Percentiles rank a stretch among this genome's conserved stretches.
Evolutionary conservation across 2,329 filamentous ascomycete genomes (phyloP).

Genomic region (Trichoderma hamatum): DNA sequence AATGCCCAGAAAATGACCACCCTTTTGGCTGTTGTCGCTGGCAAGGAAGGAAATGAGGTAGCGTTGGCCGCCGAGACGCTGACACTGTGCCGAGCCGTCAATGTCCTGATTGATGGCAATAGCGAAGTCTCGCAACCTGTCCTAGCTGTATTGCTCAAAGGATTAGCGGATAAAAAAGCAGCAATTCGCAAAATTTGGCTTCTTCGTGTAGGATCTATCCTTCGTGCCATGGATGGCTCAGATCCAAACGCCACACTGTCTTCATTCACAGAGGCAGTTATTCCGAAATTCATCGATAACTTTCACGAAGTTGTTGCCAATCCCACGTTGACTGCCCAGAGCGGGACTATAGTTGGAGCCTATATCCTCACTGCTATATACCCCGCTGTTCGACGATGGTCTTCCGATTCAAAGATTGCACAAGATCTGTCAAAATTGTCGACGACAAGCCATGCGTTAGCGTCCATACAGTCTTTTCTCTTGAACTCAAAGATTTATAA

Average conservation of each 20-base stretch:
- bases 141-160: constrained; percentile 75
- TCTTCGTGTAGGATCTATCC: constrained; percentile 69
- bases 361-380: constrained; percentile 72
- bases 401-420: constrained; percentile 55
- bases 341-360: constrained; percentile 76
- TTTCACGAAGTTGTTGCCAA: constrained; percentile 81
- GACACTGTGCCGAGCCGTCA: constrained; percentile 68
- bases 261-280: constrained; percentile 56
- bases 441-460: constrained; percentile 66
- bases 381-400: constrained; percentile 55
- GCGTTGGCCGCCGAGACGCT: constrained; percentile 77
- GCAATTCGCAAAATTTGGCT: constrained; percentile 80
- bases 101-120: constrained; percentile 63
- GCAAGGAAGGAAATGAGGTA: constrained; percentile 86
- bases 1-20: constrained; percentile 68
- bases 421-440: constrained; percentile 58
- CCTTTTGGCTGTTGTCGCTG: constrained; percentile 67
- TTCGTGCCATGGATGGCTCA: constrained; percentile 58
- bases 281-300: constrained; percentile 63
- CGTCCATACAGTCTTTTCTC: constrained; percentile 86
- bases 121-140: constrained; percentile 66
- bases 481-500: constrained; percentile 83
- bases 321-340: constrained; percentile 77
- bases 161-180: constrained; percentile 81
- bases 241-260: constrained; percentile 51